phyloP scores from a whole-genome alignment of 192 early-diverging fungal genomes.

The Backusella tarrabulga region DNA sequence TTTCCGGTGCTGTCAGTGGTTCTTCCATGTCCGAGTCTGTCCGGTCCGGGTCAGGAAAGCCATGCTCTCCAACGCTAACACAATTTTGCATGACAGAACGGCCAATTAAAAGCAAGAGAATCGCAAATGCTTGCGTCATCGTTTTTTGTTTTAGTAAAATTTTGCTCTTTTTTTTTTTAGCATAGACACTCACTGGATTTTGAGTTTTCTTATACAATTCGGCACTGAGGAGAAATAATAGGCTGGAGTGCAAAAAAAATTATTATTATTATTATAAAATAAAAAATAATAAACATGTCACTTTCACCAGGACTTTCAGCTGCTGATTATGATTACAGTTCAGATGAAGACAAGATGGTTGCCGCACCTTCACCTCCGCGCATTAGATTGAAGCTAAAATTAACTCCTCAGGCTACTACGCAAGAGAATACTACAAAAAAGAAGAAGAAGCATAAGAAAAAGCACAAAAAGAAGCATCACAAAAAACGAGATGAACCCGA shows the following conservation, averaged over 20 bases:
- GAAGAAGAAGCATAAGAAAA: constrained; percentile 26
- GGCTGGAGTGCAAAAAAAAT: background rate
- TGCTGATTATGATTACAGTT: constrained; percentile 22
- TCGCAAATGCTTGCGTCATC: background rate
- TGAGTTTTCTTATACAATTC: background rate
- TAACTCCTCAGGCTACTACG: constrained; percentile 13
- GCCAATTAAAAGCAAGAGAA: background rate
- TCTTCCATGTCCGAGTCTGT: too few species aligned
- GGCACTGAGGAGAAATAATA: constrained; percentile 2
- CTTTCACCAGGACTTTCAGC: constrained; percentile 21
- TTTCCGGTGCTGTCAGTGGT: too few species aligned
- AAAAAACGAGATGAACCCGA: background rate
- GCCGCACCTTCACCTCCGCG: constrained; percentile 1
- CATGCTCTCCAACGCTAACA: too few species aligned
- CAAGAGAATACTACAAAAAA: constrained; percentile 20
- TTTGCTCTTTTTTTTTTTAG: constrained; percentile 7
- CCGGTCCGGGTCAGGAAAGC: too few species aligned
- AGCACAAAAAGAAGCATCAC: constrained; percentile 24
- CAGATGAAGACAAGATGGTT: constrained; percentile 13
- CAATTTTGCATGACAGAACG: background rate
- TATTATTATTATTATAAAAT: background rate
- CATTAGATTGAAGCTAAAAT: constrained; percentile 27
- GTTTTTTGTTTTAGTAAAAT: background rate
- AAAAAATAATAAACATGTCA: constrained; percentile 4
- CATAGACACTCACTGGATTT: background rate